Percentiles rank a stretch among this genome's conserved stretches.
phyloP scores from a whole-genome alignment of 192 early-diverging fungal species.

The Phycomyces blakesleeanus region DNA sequence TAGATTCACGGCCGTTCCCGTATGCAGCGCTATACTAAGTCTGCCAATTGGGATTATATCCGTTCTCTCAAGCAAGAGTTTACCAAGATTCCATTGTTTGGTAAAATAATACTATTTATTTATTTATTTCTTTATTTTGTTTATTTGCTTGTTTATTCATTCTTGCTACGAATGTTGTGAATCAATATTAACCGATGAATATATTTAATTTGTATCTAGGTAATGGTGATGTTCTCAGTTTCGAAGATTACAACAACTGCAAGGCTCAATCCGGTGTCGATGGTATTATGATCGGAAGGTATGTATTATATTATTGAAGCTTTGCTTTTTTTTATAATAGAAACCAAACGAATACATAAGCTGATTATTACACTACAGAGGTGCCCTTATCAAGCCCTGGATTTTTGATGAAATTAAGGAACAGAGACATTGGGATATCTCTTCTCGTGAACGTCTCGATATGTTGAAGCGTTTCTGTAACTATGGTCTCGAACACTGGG shows the following conservation, averaged over 20 bases:
- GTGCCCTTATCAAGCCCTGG: constrained; percentile 95
- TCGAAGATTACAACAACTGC: constrained; percentile 76
- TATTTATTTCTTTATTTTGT: too few relatives aligned
- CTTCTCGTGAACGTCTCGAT: constrained; percentile 83
- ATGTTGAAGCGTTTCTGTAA: constrained; percentile 77
- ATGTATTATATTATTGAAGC: constrained; percentile 29
- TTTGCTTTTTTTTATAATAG: too few relatives aligned
- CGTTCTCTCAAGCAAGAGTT: constrained; percentile 43
- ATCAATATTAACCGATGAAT: too few relatives aligned
- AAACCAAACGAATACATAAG: too few relatives aligned
- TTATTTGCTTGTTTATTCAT: too few relatives aligned
- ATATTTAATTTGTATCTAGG: constrained; percentile 20
- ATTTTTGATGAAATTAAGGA: constrained; percentile 92
- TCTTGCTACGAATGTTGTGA: too few relatives aligned
- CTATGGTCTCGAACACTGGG: constrained; percentile 96
- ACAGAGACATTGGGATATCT: constrained; percentile 86
- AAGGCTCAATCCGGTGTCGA: constrained; percentile 63
- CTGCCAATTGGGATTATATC: constrained; percentile 94
- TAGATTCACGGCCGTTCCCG: constrained; percentile 87
- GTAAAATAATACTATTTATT: too few relatives aligned
- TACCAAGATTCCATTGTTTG: constrained; percentile 58
- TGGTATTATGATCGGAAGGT: constrained; percentile 89
- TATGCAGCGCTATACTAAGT: constrained; percentile 86
- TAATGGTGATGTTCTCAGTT: constrained; percentile 82
- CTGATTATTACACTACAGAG: constrained; percentile 12